Evolutionary conservation across 768 basidiomycete species (phyloP).

Genomic region (Lactarius vividus): DNA sequence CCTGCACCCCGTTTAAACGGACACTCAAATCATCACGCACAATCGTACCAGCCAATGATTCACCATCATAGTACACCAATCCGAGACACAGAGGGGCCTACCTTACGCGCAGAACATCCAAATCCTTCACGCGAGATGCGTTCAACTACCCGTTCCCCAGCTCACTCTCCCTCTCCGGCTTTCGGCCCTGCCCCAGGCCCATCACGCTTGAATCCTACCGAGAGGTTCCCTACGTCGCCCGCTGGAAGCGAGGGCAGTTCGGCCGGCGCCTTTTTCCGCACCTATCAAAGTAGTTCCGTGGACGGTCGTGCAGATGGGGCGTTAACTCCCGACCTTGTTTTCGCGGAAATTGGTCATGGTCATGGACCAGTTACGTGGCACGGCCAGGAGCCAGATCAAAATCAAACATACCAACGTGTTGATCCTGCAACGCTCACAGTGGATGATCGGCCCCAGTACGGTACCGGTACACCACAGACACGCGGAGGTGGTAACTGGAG

Average conservation of each 20-base stretch:
- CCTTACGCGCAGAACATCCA: conserved; percentile 8
- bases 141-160: conserved; percentile 23
- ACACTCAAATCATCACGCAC: conserved; percentile 12
- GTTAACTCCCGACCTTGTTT: conserved; percentile 70
- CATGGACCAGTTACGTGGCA: conserved; percentile 41
- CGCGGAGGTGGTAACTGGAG: conserved; percentile 6
- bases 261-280: conserved; percentile 55
- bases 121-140: conserved; percentile 38
- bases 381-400: conserved; percentile 19
- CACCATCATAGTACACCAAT: conserved; percentile 33
- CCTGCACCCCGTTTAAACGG: conserved; percentile 18
- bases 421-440: conserved; percentile 4
- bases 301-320: conserved; percentile 44
- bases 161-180: conserved; percentile 30
- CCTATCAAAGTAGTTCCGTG: conserved; percentile 40
- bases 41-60: conserved; percentile 3
- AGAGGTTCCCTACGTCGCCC: conserved; percentile 47
- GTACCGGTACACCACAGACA: background rate
- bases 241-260: conserved; percentile 60
- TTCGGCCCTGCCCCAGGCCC: conserved; percentile 37
- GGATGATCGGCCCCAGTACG: conserved; percentile 17
- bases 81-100: conserved; percentile 40
- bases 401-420: conserved; percentile 1
- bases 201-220: conserved; percentile 47
- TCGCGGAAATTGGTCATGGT: conserved; percentile 75